Percentiles rank a stretch among this genome's conserved stretches.
phyloP scores from a whole-genome alignment of 768 basidiomycete species.

The Kwoniella mangroviensis region DNA sequence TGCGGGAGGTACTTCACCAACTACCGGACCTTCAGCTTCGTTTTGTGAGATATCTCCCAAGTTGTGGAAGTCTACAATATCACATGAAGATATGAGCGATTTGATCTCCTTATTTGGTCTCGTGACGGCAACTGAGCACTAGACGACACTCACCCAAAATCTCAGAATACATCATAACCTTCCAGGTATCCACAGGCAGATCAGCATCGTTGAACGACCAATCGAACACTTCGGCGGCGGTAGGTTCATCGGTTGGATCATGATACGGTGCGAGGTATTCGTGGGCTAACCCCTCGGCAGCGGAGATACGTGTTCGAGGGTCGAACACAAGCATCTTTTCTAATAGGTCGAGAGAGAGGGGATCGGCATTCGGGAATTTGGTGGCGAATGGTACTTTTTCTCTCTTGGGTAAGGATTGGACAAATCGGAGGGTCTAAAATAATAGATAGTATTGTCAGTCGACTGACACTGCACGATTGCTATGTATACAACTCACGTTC shows the following conservation, averaged over 20 bases:
- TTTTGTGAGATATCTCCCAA: slow-evolving; percentile 54
- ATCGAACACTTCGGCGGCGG: slow-evolving; percentile 91
- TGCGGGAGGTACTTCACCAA: slow-evolving; percentile 49
- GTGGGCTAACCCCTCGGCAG: slow-evolving; percentile 84
- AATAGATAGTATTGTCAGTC: not conserved
- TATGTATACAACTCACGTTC: slow-evolving; percentile 68
- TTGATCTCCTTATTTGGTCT: not conserved
- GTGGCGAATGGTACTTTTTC: slow-evolving; percentile 93
- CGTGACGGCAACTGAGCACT: no score
- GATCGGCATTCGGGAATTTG: slow-evolving; percentile 86
- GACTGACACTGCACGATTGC: not conserved
- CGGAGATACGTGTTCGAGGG: slow-evolving; percentile 94
- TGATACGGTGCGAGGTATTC: slow-evolving; percentile 97
- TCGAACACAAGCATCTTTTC: slow-evolving; percentile 99
- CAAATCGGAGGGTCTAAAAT: slow-evolving; percentile 88
- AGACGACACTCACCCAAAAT: slow-evolving; percentile 82
- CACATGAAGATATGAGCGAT: not conserved
- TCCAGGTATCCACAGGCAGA: slow-evolving; percentile 97
- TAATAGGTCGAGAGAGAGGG: slow-evolving; percentile 87
- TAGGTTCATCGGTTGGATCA: slow-evolving; percentile 96
- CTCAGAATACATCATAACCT: slow-evolving; percentile 99
- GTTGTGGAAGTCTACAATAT: slow-evolving; percentile 57
- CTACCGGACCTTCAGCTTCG: slow-evolving; percentile 57
- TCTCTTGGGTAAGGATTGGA: slow-evolving; percentile 95
- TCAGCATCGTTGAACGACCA: slow-evolving; percentile 99